A percentile compares a stretch with the other conserved stretches of the same genome.
Conservation (phyloP, 495 filamentous ascomycete species). For the Aspergillus nidulans region DNA sequence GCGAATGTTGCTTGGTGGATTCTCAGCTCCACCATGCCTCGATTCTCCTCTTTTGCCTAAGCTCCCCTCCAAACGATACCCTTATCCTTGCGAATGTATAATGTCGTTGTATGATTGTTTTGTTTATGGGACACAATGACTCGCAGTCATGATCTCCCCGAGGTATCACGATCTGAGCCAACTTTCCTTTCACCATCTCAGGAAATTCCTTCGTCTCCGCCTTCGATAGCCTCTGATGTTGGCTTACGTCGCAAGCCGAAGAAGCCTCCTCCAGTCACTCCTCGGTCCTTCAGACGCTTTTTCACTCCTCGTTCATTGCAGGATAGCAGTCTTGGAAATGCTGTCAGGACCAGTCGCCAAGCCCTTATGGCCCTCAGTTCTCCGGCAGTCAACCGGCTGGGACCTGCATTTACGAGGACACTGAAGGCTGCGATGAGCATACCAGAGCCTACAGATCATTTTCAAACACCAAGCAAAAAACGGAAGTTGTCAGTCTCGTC, state of each 20-base stretch:
- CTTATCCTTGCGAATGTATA: slow-evolving; percentile 17
- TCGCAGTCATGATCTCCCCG: slow-evolving; percentile 31
- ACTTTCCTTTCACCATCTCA: slow-evolving; percentile 31
- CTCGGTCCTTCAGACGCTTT: slow-evolving; percentile 72
- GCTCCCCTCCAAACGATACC: not conserved
- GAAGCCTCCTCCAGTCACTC: slow-evolving; percentile 59
- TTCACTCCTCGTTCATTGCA: slow-evolving; percentile 66
- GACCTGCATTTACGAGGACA: slow-evolving; percentile 41
- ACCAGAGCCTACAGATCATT: slow-evolving; percentile 28
- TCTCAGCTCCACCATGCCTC: slow-evolving; percentile 17
- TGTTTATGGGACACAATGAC: slow-evolving; percentile 32
- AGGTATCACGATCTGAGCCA: slow-evolving; percentile 41
- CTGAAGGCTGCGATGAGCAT: slow-evolving; percentile 31
- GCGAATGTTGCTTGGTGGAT: slow-evolving; percentile 8
- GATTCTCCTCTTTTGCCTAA: slow-evolving; percentile 2
- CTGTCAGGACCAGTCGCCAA: slow-evolving; percentile 53
- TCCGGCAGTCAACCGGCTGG: slow-evolving; percentile 56
- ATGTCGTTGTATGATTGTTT: slow-evolving; percentile 20
- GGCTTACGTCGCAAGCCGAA: slow-evolving; percentile 38
- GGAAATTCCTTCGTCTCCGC: slow-evolving; percentile 44
- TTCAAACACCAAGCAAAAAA: slow-evolving; percentile 40
- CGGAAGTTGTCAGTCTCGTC: slow-evolving; percentile 43
- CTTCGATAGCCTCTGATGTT: slow-evolving; percentile 43
- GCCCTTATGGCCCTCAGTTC: slow-evolving; percentile 68
- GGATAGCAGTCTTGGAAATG: slow-evolving; percentile 35